These are phyloP conservation scores for Globisporangium middletonii DNA, from an alignment of 352 stramenopile species.

Conservation along the genomic window DNA sequence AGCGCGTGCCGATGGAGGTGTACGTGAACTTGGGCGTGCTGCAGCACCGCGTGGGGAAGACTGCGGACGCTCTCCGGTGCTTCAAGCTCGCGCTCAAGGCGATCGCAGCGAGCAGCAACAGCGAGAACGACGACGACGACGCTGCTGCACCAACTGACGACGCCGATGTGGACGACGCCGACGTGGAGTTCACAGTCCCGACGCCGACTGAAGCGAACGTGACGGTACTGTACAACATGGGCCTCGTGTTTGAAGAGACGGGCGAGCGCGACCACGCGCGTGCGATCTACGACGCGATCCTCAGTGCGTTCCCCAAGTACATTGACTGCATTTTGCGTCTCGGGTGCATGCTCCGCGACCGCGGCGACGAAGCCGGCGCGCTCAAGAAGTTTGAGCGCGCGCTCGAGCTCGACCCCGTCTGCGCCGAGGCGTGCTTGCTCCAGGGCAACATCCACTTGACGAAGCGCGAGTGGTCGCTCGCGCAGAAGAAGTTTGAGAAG, in stretches of 20 bases:
- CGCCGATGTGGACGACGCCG: conserved; percentile 26
- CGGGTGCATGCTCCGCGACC: conserved; percentile 92
- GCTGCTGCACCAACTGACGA: conserved; percentile 9
- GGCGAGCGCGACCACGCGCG: conserved; percentile 88
- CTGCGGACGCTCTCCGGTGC: conserved; percentile 86
- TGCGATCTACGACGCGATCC: conserved; percentile 92
- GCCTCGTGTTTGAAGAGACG: conserved; percentile 91
- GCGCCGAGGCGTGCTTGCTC: conserved; percentile 90
- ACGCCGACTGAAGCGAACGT: conserved; percentile 76
- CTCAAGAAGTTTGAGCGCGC: conserved; percentile 93
- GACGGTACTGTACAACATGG: conserved; percentile 96
- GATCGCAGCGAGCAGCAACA: conserved; percentile 27
- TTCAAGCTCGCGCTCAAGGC: conserved; percentile 83
- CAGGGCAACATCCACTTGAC: conserved; percentile 96
- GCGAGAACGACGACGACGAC: conserved; percentile 14
- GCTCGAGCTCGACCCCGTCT: conserved; percentile 87
- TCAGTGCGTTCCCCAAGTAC: conserved; percentile 92
- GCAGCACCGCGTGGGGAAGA: conserved; percentile 84
- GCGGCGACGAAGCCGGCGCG: conserved; percentile 85
- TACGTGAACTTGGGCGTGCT: conserved; percentile 82
- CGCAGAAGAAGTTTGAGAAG: conserved; percentile 91
- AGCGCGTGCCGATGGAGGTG: conserved; percentile 76
- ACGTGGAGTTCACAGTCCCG: conserved; percentile 27
- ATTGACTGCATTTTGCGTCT: conserved; percentile 92
- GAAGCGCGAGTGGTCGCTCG: conserved; percentile 93